Evolutionary conservation across 2,329 filamentous ascomycete species (phyloP).

Genomic region (Neofusicoccum laricinum): DNA sequence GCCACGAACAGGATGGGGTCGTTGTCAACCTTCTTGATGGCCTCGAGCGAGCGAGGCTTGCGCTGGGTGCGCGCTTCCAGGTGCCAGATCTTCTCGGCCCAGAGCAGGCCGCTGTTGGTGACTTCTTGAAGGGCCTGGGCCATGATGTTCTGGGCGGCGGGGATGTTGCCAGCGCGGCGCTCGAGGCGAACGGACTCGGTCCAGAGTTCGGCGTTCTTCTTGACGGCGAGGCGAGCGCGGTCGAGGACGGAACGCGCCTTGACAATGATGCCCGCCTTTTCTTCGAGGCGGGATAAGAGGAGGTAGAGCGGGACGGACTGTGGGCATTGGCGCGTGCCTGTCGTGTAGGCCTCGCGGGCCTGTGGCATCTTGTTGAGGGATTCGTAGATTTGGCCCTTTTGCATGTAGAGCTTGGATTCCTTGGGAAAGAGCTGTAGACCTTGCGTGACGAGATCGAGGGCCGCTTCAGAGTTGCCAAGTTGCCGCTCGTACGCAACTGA

Average conservation of each 20-base stretch:
- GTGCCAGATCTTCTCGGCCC: slow-evolving; percentile 94
- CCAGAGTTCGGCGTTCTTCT: slow-evolving; percentile 82
- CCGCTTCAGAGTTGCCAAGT: slow-evolving; percentile 72
- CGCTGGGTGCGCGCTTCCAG: slow-evolving; percentile 88
- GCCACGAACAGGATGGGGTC: slow-evolving; percentile 86
- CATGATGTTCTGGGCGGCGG: slow-evolving; percentile 89
- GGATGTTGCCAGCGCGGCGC: slow-evolving; percentile 76
- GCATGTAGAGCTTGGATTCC: slow-evolving; percentile 91
- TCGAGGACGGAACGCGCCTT: slow-evolving; percentile 94
- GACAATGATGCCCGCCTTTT: slow-evolving; percentile 76
- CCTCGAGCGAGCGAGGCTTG: slow-evolving; percentile 85
- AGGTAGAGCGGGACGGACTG: slow-evolving; percentile 86
- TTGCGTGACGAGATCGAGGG: slow-evolving; percentile 82
- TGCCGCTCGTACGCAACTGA: slow-evolving; percentile 91
- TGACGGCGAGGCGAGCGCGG: slow-evolving; percentile 80
- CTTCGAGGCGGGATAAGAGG: slow-evolving; percentile 82
- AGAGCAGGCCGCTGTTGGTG: slow-evolving; percentile 80
- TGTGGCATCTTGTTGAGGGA: slow-evolving; percentile 73
- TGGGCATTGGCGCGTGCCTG: slow-evolving; percentile 82
- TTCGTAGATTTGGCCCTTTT: slow-evolving; percentile 98
- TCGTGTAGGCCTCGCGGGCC: slow-evolving; percentile 84
- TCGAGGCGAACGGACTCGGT: slow-evolving; percentile 93
- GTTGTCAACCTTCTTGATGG: slow-evolving; percentile 94
- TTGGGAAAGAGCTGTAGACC: slow-evolving; percentile 83
- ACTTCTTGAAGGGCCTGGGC: slow-evolving; percentile 89